These are phyloP conservation scores for Penicillium crustosum DNA, from an alignment of 2,329 filamentous ascomycete species.

Conservation along the genomic window DNA sequence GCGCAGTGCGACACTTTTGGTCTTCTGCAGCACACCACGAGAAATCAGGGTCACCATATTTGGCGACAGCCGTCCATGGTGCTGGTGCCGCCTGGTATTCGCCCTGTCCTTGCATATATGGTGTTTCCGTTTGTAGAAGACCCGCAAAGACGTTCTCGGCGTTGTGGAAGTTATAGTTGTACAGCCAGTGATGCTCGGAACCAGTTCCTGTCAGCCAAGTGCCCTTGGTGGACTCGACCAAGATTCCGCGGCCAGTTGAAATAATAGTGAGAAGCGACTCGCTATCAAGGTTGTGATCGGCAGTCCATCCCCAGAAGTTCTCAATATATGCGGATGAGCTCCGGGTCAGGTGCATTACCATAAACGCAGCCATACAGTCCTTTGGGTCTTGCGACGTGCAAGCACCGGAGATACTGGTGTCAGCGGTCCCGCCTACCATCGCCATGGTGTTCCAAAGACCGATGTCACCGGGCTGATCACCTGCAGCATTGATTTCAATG, in stretches of 20 bases:
- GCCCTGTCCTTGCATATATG: conserved; percentile 37
- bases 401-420: conserved; percentile 39
- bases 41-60: conserved; percentile 34
- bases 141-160: conserved; percentile 46
- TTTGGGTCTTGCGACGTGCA: conserved; percentile 40
- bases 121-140: conserved; percentile 36
- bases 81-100: conserved; percentile 29
- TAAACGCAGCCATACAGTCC: conserved; percentile 51
- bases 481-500: conserved; percentile 55
- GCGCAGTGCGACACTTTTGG: conserved; percentile 31
- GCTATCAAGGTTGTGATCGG: conserved; percentile 52
- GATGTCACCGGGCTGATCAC: conserved; percentile 49
- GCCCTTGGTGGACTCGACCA: conserved; percentile 43
- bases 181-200: conserved; percentile 50
- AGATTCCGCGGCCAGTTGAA: conserved; percentile 43
- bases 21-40: conserved; percentile 31
- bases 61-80: conserved; percentile 28
- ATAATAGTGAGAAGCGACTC: conserved; percentile 31
- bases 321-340: conserved; percentile 55
- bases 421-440: conserved; percentile 49
- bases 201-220: conserved; percentile 50
- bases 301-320: conserved; percentile 54
- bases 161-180: conserved; percentile 50
- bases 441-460: conserved; percentile 52
- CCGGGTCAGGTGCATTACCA: conserved; percentile 53